A percentile compares a stretch with the other conserved stretches of the same genome.
Conservation (phyloP, 768 basidiomycete genomes). For the Termitomyces sp. region DNA sequence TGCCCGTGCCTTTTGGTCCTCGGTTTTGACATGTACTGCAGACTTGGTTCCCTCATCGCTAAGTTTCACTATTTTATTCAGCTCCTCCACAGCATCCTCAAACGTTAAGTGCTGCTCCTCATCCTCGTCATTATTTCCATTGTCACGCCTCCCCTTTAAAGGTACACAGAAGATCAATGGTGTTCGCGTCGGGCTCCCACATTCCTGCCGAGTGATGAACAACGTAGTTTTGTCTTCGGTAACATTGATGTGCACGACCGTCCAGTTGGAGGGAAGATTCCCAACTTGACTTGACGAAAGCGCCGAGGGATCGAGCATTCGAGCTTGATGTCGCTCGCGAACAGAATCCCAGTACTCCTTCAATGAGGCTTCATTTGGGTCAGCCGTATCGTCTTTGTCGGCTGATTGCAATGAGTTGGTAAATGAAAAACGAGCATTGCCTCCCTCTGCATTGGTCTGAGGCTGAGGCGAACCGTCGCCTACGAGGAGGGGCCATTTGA, state of each 20-base stretch:
- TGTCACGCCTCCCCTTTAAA: slow-evolving; percentile 77
- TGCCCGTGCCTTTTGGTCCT: slow-evolving; percentile 59
- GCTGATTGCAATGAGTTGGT: slow-evolving; percentile 28
- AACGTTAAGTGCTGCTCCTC: slow-evolving; percentile 72
- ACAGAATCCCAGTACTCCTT: slow-evolving; percentile 63
- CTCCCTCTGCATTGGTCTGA: slow-evolving; percentile 17
- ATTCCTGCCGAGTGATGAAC: slow-evolving; percentile 77
- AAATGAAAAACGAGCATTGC: slow-evolving; percentile 14
- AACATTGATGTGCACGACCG: slow-evolving; percentile 77
- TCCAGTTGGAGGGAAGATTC: slow-evolving; percentile 75
- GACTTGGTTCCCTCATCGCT: slow-evolving; percentile 66
- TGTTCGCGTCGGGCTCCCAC: slow-evolving; percentile 33
- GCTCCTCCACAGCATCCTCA: slow-evolving; percentile 67
- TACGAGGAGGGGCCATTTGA: slow-evolving; percentile 67
- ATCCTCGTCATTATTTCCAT: slow-evolving; percentile 62
- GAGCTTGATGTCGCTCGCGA: slow-evolving; percentile 50
- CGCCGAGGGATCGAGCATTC: slow-evolving; percentile 35
- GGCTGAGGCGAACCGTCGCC: slow-evolving; percentile 41
- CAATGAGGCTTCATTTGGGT: slow-evolving; percentile 27
- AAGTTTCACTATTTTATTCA: slow-evolving; percentile 73
- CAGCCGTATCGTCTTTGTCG: slow-evolving; percentile 36
- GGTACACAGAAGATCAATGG: slow-evolving; percentile 90
- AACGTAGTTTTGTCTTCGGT: slow-evolving; percentile 81
- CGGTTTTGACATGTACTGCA: slow-evolving; percentile 67
- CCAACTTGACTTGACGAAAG: slow-evolving; percentile 40